Base-by-base conservation (phyloP, 2,329 filamentous ascomycete species). In the Aspergillus sp. region DNA sequence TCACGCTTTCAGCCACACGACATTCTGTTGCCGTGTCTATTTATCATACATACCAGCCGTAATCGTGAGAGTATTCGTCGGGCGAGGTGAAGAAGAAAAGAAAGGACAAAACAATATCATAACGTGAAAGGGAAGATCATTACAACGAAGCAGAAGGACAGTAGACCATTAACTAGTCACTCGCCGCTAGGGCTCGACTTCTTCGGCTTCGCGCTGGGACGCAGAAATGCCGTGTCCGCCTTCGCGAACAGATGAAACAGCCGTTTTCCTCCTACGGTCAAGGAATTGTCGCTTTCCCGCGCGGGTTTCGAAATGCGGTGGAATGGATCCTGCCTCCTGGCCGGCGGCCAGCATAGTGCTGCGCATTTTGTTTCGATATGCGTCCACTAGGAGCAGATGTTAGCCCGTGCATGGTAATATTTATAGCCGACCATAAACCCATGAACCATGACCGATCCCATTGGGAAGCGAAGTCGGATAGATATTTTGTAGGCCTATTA, bases 281-380 rank as follows among this genome's bases (percentile, higher is more conserved):
- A 82, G 81, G 84, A 88, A 92, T 68, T 80, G 83, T 65, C 90
- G 84, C 81, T 96, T 97, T 57, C 93, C 93, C 19, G 88, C 85
- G 44, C 93, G 87, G 3, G 90, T 95, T 77, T 97, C 92, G 70
- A 93, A 96, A 76, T 97, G 92, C 55, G 91, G 88, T 23, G 90
- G 90, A 25, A 90, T 86, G 19, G 84, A 82, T 56, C 84, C 81
- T 45, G 91, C 83, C 61, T 96, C 91, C 69, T 91, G 88, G 68
- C 90, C 90, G 44, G 87, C 84, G 21, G 84, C 86, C 68, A 96
- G 85, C 78, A 96, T 93, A 55, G 89, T 90, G 64, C 84, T 88
- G 63, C 90, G 87, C 74, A 93, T 95, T 81, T 96, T 96, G 73
- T 91, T 93, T 61, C 93, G 89, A 75, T 97, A 97, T 61, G 90